These are phyloP conservation scores for Magnaporthiopsis rhizophila DNA, from an alignment of 2,329 filamentous ascomycete genomes.

Conservation along the genomic window DNA sequence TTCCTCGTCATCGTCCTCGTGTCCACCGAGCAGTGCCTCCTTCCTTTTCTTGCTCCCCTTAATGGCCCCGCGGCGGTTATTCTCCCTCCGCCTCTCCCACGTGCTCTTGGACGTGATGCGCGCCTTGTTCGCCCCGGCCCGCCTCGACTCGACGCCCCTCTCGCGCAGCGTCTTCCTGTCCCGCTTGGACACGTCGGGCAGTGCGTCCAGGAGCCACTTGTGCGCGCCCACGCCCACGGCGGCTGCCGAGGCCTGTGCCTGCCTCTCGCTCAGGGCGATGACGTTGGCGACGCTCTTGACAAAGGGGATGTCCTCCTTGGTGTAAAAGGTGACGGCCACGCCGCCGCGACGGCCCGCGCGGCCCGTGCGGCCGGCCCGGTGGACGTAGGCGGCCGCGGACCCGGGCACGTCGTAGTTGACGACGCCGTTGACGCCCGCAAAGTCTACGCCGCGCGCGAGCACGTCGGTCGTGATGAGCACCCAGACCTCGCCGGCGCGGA, in stretches of 20 bases:
- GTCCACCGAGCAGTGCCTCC: constrained; percentile 20
- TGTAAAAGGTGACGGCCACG: constrained; percentile 89
- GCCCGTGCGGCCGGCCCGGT: constrained; percentile 86
- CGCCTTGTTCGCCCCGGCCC: constrained; percentile 36
- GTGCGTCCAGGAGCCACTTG: constrained; percentile 79
- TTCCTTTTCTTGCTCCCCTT: constrained; percentile 52
- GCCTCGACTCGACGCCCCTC: constrained; percentile 68
- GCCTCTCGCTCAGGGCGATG: constrained; percentile 73
- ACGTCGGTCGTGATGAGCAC: constrained; percentile 94
- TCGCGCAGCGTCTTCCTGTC: constrained; percentile 77
- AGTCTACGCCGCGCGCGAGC: constrained; percentile 85
- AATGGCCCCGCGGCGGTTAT: constrained; percentile 57
- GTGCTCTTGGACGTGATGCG: constrained; percentile 80
- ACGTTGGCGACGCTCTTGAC: constrained; percentile 91
- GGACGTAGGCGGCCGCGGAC: constrained; percentile 84
- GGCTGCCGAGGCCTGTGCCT: constrained; percentile 33
- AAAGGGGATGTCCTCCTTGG: constrained; percentile 83
- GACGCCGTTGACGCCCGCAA: constrained; percentile 88
- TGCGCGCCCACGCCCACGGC: constrained; percentile 43
- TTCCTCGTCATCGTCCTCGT: constrained; percentile 12
- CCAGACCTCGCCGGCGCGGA: constrained; percentile 91
- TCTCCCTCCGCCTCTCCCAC: constrained; percentile 61
- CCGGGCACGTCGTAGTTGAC: constrained; percentile 96
- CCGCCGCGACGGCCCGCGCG: constrained; percentile 82
- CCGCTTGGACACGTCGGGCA: constrained; percentile 77